Conservation (phyloP, 2,329 filamentous ascomycete species). For the Fusarium bulbicola region DNA sequence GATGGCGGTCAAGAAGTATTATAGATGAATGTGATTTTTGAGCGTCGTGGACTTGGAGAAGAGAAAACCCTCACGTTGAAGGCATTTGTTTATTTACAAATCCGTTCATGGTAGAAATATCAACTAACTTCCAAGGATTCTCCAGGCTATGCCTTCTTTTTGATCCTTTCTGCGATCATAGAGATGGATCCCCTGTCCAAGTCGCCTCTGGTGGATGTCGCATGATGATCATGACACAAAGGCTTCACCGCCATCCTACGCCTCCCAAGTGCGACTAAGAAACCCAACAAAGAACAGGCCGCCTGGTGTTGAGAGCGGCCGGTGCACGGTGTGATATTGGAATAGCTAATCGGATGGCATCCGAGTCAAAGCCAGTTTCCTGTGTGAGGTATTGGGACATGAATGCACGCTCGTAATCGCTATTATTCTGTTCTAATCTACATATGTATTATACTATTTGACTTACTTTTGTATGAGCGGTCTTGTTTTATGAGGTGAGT, state of each 20-base stretch:
- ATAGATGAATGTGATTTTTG: neutral
- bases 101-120: neutral
- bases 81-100: neutral
- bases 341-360: constrained; percentile 3
- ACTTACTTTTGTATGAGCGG: neutral
- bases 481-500: neutral
- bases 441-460: neutral
- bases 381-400: neutral
- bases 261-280: constrained; percentile 13
- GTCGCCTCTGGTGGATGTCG: constrained; percentile 26
- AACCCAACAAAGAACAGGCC: neutral
- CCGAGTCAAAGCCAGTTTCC: constrained; percentile 1
- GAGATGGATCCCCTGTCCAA: constrained; percentile 31
- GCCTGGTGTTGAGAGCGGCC: neutral
- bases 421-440: neutral
- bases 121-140: constrained; percentile 10
- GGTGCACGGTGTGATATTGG: neutral
- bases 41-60: neutral
- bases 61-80: constrained; percentile 11
- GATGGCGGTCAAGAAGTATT: neutral
- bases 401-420: neutral
- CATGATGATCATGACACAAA: constrained; percentile 33
- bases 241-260: constrained; percentile 34
- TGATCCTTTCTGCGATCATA: neutral
- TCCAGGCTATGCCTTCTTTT: constrained; percentile 14